Conservation (phyloP, 805 yeast genomes). For the Myxozyma mucilagina region DNA sequence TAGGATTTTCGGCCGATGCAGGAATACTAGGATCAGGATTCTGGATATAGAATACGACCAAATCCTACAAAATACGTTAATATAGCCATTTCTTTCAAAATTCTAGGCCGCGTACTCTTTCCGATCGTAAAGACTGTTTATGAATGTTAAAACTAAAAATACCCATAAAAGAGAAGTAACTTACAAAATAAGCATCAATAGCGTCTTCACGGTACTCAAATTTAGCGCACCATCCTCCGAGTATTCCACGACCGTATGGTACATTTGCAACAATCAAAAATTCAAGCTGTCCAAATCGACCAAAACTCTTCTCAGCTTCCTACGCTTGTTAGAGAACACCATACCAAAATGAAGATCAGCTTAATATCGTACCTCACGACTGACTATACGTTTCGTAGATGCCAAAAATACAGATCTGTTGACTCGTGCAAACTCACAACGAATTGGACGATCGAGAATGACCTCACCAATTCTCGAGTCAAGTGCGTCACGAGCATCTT, state of each 20-base stretch:
- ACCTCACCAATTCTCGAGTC: constrained; percentile 22
- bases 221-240: constrained; percentile 63
- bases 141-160: neutral
- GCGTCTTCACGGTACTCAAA: constrained; percentile 85
- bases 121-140: constrained; percentile 4
- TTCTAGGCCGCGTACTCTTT: neutral
- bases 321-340: neutral
- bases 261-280: constrained; percentile 23
- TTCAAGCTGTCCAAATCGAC: constrained; percentile 26
- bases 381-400: constrained; percentile 14
- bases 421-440: constrained; percentile 90
- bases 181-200: constrained; percentile 70
- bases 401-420: constrained; percentile 77
- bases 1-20: constrained; percentile 60
- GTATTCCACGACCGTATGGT: constrained; percentile 18
- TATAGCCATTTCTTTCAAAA: neutral
- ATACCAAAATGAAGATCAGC: neutral
- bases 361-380: constrained; percentile 1
- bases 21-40: constrained; percentile 41
- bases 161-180: neutral
- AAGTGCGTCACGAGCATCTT: constrained; percentile 32
- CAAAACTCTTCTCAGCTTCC: constrained; percentile 27
- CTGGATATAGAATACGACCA: constrained; percentile 36
- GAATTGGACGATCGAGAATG: constrained; percentile 46
- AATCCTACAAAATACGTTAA: neutral